These are phyloP conservation scores for Penicillium sp. DNA, from an alignment of 2,329 filamentous ascomycete species.

Conservation along the genomic window DNA sequence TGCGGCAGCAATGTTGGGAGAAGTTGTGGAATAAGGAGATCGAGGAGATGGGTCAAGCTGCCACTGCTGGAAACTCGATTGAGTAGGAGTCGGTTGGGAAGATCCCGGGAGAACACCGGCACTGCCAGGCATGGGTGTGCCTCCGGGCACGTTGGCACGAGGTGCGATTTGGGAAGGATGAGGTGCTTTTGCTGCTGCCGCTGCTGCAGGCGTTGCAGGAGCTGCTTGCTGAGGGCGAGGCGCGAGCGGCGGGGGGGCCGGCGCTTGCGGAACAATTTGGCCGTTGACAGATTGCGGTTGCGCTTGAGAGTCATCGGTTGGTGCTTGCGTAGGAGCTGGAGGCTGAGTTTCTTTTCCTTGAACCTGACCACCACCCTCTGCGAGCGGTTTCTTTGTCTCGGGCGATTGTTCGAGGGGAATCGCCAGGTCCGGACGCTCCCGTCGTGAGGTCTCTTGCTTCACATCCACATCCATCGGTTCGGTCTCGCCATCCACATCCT, in stretches of 20 bases:
- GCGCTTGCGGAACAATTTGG: constrained; percentile 18
- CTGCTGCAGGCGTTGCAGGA: constrained; percentile 18
- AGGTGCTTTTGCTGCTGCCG: constrained; percentile 15
- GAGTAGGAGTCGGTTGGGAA: constrained; percentile 23
- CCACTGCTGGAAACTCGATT: constrained; percentile 41
- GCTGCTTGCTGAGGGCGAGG: constrained; percentile 19
- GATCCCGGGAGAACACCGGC: constrained; percentile 14
- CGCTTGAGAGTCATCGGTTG: constrained; percentile 1
- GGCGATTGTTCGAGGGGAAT: constrained; percentile 5
- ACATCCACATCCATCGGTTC: constrained; percentile 32
- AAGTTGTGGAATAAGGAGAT: constrained; percentile 27
- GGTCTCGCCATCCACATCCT: constrained; percentile 9
- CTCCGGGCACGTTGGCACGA: constrained; percentile 15
- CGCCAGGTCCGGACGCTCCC: constrained; percentile 4
- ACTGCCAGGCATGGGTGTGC: constrained; percentile 17
- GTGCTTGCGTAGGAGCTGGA: constrained; percentile 6
- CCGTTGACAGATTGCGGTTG: constrained; percentile 21
- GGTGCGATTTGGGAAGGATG: constrained; percentile 29
- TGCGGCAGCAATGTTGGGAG: constrained; percentile 21
- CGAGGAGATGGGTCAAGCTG: constrained; percentile 33
- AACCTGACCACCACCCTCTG: constrained; percentile 2
- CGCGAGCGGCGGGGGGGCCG: constrained; percentile 20
- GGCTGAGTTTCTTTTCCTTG: constrained; percentile 5
- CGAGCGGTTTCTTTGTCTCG: constrained; percentile 7
- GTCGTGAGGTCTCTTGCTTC: constrained; percentile 21